Evolutionary conservation across 805 yeast species (phyloP), one percentile per base, ranked within the genome.

Genomic region (Clavispora santaluciae): DNA sequence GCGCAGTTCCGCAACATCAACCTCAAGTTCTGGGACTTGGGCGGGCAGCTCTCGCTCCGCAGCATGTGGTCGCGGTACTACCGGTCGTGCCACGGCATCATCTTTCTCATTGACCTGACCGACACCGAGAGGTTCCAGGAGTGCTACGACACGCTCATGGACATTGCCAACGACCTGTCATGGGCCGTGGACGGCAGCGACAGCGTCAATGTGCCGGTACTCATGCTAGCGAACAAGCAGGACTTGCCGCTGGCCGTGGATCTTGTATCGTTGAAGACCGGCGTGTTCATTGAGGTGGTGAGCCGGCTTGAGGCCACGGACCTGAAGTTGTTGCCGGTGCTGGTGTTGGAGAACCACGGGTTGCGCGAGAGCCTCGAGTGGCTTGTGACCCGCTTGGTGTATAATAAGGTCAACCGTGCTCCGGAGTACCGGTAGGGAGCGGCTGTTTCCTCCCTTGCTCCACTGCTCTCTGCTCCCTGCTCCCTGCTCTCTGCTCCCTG

Each of bases 221-320:
- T 91, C 42, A 91, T 91, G 96, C 71, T 91, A 55, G 98, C 97
- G 6, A 91, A 93, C 61, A 93, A 93, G 60, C 96, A 90, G 66
- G 98, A 93, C 52, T 59, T 69, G 44, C 74, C 75, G 23, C 69
- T 67, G 43, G 74, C 73, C 23, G 70, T 66, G 20, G 74, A 69
- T 43, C 57, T 69, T 49, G 73, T 68, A 31, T 49, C 66, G 84
- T 85, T 62, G 75, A 93, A 57, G 82, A 91, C 70, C 77, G 93
- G 74, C 66, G 91, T 50, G 76, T 91, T 72, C 79, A 93, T 68
- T 72, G 83, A 57, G 77, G 86, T 55, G 86, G 96, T 38, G 82
- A 86, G 70, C 79, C 68, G 82, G 55, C 65, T 91, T 54, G 84
- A 86, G 54, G 99, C 98, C 0, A 77, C 96, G 30, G 99, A 91